Conservation (phyloP, 352 stramenopile genomes). For the Phytopythium boreale region DNA sequence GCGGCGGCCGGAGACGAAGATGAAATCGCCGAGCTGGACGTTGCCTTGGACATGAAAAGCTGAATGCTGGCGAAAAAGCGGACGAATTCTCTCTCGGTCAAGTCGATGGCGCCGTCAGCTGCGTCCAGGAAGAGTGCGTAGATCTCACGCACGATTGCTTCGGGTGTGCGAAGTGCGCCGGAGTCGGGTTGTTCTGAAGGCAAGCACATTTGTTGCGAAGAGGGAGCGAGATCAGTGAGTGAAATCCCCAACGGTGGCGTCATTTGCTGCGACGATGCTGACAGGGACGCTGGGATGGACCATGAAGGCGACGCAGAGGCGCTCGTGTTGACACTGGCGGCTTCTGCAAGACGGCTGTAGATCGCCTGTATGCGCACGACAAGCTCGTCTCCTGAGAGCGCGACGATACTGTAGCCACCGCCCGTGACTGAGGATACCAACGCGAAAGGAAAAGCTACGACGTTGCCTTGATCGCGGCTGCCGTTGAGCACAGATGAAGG, state of each 20-base stretch:
- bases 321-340: neutral
- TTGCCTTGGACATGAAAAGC: conserved; percentile 15
- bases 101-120: conserved; percentile 15
- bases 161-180: neutral
- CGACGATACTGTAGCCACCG: conserved; percentile 2
- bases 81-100: conserved; percentile 30
- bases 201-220: neutral
- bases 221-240: neutral
- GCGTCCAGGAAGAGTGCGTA: conserved; percentile 27
- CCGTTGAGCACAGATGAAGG: conserved; percentile 13
- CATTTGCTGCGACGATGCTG: neutral
- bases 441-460: neutral
- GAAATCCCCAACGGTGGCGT: neutral
- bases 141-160: conserved; percentile 30
- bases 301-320: neutral
- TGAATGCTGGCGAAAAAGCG: conserved; percentile 40
- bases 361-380: conserved; percentile 30
- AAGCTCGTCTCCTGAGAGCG: conserved; percentile 28
- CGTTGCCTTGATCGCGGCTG: neutral
- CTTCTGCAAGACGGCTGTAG: conserved; percentile 10
- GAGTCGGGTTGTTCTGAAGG: neutral
- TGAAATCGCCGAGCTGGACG: neutral
- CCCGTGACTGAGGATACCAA: neutral
- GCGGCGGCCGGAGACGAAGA: neutral
- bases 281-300: neutral